Conservation (phyloP, 1,284 basidiomycete species). For the Laetiporus sulphureus region DNA sequence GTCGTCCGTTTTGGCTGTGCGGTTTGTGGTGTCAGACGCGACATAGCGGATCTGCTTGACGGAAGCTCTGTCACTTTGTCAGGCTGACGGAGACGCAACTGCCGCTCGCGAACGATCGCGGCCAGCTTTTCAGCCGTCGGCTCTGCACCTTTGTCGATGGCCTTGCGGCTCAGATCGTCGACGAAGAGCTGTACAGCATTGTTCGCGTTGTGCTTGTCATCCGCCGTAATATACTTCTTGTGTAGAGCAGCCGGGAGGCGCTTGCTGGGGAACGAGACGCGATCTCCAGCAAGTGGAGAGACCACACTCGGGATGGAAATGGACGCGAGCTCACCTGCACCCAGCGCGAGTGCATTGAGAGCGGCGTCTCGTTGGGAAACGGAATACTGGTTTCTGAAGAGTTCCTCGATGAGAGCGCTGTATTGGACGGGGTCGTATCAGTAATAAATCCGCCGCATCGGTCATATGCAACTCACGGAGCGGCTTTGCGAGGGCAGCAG, state of each 20-base stretch:
- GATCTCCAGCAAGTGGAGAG: conserved; percentile 28
- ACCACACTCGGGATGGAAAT: conserved; percentile 44
- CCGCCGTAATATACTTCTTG: conserved; percentile 49
- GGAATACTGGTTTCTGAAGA: conserved; percentile 90
- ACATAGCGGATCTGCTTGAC: conserved; percentile 1
- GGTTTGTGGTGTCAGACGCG: conserved; percentile 14
- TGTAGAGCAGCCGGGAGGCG: conserved; percentile 68
- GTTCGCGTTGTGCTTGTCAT: conserved; percentile 23
- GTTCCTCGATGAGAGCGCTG: conserved; percentile 85
- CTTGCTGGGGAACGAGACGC: conserved; percentile 70
- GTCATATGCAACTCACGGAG: conserved; percentile 58
- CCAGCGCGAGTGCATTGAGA: conserved; percentile 80
- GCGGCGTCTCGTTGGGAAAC: conserved; percentile 79
- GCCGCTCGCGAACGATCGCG: conserved; percentile 62
- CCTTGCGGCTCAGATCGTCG: conserved; percentile 49
- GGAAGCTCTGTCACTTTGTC: conserved; percentile 39
- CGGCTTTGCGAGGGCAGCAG: conserved; percentile 70
- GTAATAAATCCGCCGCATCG: background rate
- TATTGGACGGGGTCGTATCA: background rate
- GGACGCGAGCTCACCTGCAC: conserved; percentile 79
- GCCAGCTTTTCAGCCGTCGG: conserved; percentile 45
- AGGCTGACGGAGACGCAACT: conserved; percentile 58
- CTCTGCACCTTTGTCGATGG: conserved; percentile 51
- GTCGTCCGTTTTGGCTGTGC: conserved; percentile 25
- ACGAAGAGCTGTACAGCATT: conserved; percentile 46